phyloP scores from a whole-genome alignment of 768 basidiomycete genomes.

The Exsudoporus frostii region DNA sequence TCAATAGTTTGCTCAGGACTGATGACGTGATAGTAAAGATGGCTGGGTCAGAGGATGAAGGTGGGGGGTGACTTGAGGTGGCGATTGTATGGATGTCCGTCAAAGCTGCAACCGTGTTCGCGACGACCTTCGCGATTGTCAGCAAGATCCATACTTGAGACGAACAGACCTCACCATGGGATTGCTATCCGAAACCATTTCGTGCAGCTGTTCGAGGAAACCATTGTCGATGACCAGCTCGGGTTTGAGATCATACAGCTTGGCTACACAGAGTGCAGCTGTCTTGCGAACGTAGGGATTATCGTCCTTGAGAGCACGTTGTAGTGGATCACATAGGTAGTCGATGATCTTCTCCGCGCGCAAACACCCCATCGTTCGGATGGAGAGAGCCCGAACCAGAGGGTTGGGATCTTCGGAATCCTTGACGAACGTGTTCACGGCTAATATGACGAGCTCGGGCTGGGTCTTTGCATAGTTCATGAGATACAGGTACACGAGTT shows the following conservation, averaged over 20 bases:
- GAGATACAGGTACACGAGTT: conserved; percentile 97
- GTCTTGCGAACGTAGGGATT: conserved; percentile 99
- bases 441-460: conserved; percentile 97
- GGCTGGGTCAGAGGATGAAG: conserved; percentile 56
- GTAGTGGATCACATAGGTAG: conserved; percentile 94
- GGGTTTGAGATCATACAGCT: conserved; percentile 96
- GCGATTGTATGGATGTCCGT: conserved; percentile 86
- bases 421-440: conserved; percentile 98
- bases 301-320: conserved; percentile 89
- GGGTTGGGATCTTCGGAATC: conserved; percentile 97
- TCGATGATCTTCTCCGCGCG: conserved; percentile 99
- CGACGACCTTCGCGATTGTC: conserved; percentile 72
- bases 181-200: conserved; percentile 94
- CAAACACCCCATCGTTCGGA: conserved; percentile 96
- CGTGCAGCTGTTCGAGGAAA: conserved; percentile 82
- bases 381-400: conserved; percentile 91
- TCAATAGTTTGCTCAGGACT: conserved; percentile 84
- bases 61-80: conserved; percentile 46
- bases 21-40: conserved; percentile 80
- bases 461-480: conserved; percentile 99
- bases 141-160: neutral
- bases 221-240: conserved; percentile 93
- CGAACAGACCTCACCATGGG: conserved; percentile 72
- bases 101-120: conserved; percentile 91
- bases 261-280: conserved; percentile 94